phyloP scores from a whole-genome alignment of 1,284 basidiomycete species.

The Tetrapyrgos nigripes region DNA sequence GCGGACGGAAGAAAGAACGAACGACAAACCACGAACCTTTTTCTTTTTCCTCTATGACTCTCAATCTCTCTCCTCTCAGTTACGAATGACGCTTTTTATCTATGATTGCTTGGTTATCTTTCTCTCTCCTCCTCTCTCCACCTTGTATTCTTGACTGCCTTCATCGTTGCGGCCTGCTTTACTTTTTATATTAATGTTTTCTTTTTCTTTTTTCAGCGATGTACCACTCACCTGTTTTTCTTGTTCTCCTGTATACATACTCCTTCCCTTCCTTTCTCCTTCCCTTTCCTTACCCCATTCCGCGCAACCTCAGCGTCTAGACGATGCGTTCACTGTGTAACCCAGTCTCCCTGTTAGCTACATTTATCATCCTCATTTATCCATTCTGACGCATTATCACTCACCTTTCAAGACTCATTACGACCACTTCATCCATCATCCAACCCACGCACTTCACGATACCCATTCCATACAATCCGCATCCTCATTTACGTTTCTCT shows the following conservation, averaged over 20 bases:
- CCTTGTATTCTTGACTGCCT: neutral
- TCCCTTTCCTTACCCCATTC: neutral
- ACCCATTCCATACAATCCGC: neutral
- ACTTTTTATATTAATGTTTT: neutral
- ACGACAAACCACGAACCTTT: too few species aligned
- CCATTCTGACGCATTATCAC: neutral
- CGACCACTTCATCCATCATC: neutral
- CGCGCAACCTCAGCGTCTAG: neutral
- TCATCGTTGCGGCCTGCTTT: neutral
- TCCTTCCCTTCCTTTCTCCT: neutral
- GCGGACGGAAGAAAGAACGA: neutral
- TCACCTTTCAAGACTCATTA: neutral
- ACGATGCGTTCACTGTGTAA: neutral
- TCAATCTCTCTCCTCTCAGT: too few species aligned
- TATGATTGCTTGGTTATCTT: neutral
- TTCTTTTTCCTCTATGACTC: too few species aligned
- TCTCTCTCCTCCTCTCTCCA: neutral
- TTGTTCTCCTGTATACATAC: neutral
- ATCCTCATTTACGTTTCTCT: neutral
- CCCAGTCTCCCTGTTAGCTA: too few species aligned
- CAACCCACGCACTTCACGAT: neutral
- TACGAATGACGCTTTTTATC: neutral
- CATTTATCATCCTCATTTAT: neutral
- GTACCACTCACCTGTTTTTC: neutral
- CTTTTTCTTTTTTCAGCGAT: neutral